Evolutionary conservation across 495 filamentous ascomycete species (phyloP).

Genomic region (Trichoderma erinaceum): DNA sequence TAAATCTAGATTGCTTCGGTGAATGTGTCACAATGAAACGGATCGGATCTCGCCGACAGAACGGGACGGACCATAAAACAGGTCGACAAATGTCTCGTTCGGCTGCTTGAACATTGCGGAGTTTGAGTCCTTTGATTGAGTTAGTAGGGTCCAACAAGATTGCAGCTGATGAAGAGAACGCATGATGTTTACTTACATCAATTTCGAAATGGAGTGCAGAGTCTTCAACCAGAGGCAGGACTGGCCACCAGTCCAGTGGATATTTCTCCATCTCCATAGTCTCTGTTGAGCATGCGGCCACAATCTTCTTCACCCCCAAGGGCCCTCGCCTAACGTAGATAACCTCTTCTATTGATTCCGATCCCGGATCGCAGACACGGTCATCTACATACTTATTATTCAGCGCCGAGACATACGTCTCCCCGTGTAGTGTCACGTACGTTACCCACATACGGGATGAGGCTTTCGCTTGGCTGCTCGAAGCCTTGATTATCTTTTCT

Average conservation of each 20-base stretch:
- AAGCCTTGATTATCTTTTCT: neutral
- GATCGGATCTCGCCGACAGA: neutral
- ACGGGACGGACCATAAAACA: neutral
- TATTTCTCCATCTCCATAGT: neutral
- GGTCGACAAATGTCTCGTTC: neutral
- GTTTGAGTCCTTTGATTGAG: neutral
- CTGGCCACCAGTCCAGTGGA: neutral
- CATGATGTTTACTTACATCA: neutral
- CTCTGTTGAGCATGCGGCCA: neutral
- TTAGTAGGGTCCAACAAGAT: neutral
- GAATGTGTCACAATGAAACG: neutral
- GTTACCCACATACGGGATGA: neutral
- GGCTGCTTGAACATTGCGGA: neutral
- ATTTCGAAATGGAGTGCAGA: neutral
- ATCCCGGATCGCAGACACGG: neutral
- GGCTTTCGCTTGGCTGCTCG: neutral
- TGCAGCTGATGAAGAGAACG: neutral
- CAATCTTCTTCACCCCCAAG: neutral
- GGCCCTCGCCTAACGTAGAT: neutral
- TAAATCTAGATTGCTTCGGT: neutral
- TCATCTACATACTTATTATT: neutral
- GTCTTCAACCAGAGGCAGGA: neutral
- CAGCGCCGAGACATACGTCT: neutral
- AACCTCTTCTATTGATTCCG: neutral
- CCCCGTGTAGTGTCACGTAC: neutral